Evolutionary conservation across 192 early-diverging fungal genomes (phyloP), one percentile per base, ranked within the genome.

Genomic region (Lobosporangium transversale): DNA sequence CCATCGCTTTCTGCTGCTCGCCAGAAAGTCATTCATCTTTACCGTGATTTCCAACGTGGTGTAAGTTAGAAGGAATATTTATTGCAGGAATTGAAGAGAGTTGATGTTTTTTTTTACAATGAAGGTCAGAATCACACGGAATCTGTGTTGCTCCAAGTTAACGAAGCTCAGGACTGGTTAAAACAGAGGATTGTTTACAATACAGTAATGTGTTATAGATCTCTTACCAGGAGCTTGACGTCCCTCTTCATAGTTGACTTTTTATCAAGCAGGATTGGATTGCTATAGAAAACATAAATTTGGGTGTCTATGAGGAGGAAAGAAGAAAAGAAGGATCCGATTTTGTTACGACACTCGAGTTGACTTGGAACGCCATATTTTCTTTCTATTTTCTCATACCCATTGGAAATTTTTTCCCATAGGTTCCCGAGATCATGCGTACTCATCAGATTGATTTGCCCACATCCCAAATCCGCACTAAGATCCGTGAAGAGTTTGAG

Each of bases 401-500:
- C n/a, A n/a, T n/a, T n/a, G n/a, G n/a, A n/a, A n/a, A n/a, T n/a
- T n/a, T n/a, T n/a, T n/a, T n/a, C n/a, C n/a, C 8, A 18, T 45
- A 90, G 89, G 88, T 90, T 50, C 92, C 93, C 27, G 84, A 89
- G 45, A 89, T 93, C 58, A 88, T 92, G 79, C 81, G 85, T 31
- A 65, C 85, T 51, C 93, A 92, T 78, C 86, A 92, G 68, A 78
- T 95, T 56, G 89, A 90, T 70, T 51, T 96, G 62, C 88, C 94
- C 23, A 79, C 87, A 63, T 80, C 85, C 32, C 82, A 83, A 31
- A 83, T 96, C 47, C 89, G 93, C 52, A 81, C 91, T 44, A 93
- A 94, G 84, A 91, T 97, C 47, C 87, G 94, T 66, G 89, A 95
- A 76, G 84, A 96, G 59, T 97, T 96, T 79, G 94, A 95, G 58